phyloP scores from a whole-genome alignment of 306 rosid genomes.

The Cicer pinnatifidum region DNA sequence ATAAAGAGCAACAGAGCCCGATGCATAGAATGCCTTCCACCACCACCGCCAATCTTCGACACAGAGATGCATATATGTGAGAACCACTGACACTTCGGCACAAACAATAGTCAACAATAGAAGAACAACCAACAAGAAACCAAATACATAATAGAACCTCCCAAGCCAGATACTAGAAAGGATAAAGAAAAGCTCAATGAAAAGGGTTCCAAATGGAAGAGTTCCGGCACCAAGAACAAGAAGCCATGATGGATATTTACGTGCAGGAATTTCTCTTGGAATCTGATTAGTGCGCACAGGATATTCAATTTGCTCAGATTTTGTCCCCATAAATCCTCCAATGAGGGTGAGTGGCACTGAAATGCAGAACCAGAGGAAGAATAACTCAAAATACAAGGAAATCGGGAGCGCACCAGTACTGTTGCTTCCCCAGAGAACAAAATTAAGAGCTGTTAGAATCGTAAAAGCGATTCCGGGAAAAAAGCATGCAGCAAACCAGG shows the following conservation, averaged over 20 bases:
- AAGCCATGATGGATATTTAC: slow-evolving; percentile 96
- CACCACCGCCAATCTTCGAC: slow-evolving; percentile 99
- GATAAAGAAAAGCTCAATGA: slow-evolving; percentile 95
- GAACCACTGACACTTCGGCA: slow-evolving; percentile 96
- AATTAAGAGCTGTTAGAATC: slow-evolving; percentile 79
- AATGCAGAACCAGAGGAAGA: slow-evolving; percentile 94
- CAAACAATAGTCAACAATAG: slow-evolving; percentile 76
- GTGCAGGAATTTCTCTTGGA: slow-evolving; percentile 89
- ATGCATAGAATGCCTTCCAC: slow-evolving; percentile 98
- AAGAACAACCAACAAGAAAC: slow-evolving; percentile 84
- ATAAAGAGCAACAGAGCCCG: slow-evolving; percentile 88
- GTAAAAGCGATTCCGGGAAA: slow-evolving; percentile 88
- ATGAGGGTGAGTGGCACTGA: slow-evolving; percentile 94
- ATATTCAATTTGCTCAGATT: slow-evolving; percentile 69
- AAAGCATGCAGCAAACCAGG: slow-evolving; percentile 88
- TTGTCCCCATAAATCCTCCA: slow-evolving; percentile 88
- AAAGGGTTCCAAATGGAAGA: slow-evolving; percentile 95
- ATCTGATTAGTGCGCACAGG: slow-evolving; percentile 96
- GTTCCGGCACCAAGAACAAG: slow-evolving; percentile 97
- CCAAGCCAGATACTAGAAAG: slow-evolving; percentile 99
- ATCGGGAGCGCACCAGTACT: slow-evolving; percentile 97
- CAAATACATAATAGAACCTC: slow-evolving; percentile 92
- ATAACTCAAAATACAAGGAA: slow-evolving; percentile 73
- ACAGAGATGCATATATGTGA: slow-evolving; percentile 96
- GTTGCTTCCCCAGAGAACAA: slow-evolving; percentile 89